A percentile compares a stretch with the other conserved stretches of the same genome.
phyloP scores from a whole-genome alignment of 257 asterid genomes.

The Handroanthus guayacan region DNA sequence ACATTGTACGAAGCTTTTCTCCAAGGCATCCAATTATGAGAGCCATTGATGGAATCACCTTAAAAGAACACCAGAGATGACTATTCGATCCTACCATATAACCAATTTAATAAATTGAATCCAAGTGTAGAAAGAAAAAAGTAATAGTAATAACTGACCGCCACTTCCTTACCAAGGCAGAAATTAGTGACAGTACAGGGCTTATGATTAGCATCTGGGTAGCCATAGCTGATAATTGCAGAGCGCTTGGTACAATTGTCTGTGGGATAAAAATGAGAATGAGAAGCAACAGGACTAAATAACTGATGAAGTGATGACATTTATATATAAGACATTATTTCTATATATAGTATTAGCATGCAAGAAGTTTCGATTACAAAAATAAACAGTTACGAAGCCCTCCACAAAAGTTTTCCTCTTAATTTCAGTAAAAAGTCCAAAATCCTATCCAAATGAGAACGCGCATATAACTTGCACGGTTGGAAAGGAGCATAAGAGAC shows the following conservation, averaged over 20 bases:
- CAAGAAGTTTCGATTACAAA: background rate
- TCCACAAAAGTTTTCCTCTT: background rate
- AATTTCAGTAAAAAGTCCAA: background rate
- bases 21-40: conserved; percentile 74
- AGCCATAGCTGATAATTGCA: conserved; percentile 88
- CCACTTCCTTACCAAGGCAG: conserved; percentile 70
- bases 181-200: conserved; percentile 70
- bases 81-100: conserved; percentile 15
- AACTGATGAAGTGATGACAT: background rate
- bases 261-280: conserved; percentile 40
- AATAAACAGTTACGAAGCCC: background rate
- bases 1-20: conserved; percentile 75
- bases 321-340: background rate
- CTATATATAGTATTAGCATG: background rate
- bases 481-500: background rate
- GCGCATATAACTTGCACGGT: background rate
- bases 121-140: background rate
- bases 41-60: conserved; percentile 83
- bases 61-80: conserved; percentile 33
- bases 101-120: conserved; percentile 8
- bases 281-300: background rate
- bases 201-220: conserved; percentile 81
- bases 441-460: background rate
- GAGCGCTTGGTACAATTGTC: conserved; percentile 76
- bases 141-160: background rate